Percentiles rank a stretch among this genome's conserved stretches.
Evolutionary conservation across 495 filamentous ascomycete genomes (phyloP).

Genomic region (Polyplosphaeria fusca): DNA sequence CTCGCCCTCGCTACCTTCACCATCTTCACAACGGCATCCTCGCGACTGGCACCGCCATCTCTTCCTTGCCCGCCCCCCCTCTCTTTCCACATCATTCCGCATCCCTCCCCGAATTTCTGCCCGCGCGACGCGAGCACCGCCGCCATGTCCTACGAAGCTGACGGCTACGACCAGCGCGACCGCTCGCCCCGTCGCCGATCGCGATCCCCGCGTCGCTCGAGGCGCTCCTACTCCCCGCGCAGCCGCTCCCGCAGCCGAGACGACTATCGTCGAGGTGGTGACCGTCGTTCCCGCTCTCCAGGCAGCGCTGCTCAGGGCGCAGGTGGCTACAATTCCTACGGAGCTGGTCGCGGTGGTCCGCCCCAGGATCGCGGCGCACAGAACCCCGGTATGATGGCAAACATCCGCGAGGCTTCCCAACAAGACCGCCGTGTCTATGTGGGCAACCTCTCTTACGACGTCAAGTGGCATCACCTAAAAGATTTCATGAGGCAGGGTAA

Average conservation of each 20-base stretch:
- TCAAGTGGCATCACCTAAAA: slow-evolving; percentile 99
- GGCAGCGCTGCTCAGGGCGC: slow-evolving; percentile 67
- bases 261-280: slow-evolving; percentile 74
- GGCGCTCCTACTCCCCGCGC: slow-evolving; percentile 89
- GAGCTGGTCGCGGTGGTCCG: slow-evolving; percentile 59
- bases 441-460: slow-evolving; percentile 97
- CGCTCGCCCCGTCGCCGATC: slow-evolving; percentile 87
- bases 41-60: neutral
- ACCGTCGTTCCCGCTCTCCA: slow-evolving; percentile 78
- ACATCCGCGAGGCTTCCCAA: slow-evolving; percentile 87
- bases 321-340: slow-evolving; percentile 62
- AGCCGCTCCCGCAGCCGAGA: slow-evolving; percentile 89
- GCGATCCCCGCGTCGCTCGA: slow-evolving; percentile 69
- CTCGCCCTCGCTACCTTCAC: neutral
- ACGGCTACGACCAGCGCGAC: slow-evolving; percentile 64
- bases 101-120: no score
- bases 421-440: slow-evolving; percentile 99
- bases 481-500: slow-evolving; percentile 99
- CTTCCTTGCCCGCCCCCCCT: neutral
- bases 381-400: slow-evolving; percentile 95
- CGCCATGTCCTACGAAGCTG: slow-evolving; percentile 31
- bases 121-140: neutral
- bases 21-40: neutral
- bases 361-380: slow-evolving; percentile 73
- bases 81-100: no score